Percentiles rank a stretch among this genome's conserved stretches.
phyloP scores from a whole-genome alignment of 2,329 filamentous ascomycete genomes.

The Paraphaeosphaeria minitans region DNA sequence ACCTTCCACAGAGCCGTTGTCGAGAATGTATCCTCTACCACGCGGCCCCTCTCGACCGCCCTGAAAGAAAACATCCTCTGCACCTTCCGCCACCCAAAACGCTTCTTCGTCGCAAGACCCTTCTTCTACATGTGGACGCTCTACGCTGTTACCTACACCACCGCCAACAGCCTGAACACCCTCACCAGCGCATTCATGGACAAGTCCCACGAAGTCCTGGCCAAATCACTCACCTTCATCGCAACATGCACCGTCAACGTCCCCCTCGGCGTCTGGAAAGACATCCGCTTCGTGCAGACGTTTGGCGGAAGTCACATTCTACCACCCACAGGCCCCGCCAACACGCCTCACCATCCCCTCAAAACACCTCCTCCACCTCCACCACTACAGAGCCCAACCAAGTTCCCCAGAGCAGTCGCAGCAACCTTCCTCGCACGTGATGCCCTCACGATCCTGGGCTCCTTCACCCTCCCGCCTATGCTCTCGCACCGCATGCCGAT shows the following conservation, averaged over 20 bases:
- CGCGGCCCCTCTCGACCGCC: constrained; percentile 20
- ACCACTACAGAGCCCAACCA: constrained; percentile 9
- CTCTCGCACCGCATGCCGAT: constrained; percentile 25
- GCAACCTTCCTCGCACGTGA: constrained; percentile 37
- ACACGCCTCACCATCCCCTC: not conserved
- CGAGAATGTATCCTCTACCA: constrained; percentile 29
- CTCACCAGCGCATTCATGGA: constrained; percentile 18
- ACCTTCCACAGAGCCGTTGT: constrained; percentile 28
- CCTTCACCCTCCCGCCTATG: constrained; percentile 34
- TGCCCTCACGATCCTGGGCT: constrained; percentile 38
- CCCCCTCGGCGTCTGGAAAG: constrained; percentile 35
- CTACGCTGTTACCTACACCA: constrained; percentile 35
- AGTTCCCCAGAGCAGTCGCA: constrained; percentile 23
- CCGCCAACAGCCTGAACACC: constrained; percentile 33
- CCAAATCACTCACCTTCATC: constrained; percentile 30
- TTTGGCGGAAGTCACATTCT: constrained; percentile 24
- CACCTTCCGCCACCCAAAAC: constrained; percentile 27
- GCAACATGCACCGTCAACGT: constrained; percentile 36
- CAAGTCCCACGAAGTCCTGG: constrained; percentile 19
- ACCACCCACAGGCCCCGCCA: constrained; percentile 2
- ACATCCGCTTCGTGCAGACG: constrained; percentile 36
- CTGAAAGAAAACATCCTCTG: constrained; percentile 26
- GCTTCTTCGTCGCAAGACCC: constrained; percentile 33
- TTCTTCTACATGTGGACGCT: constrained; percentile 37
- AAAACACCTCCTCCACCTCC: not conserved